phyloP scores from a whole-genome alignment of 2,329 filamentous ascomycete species.

The Fusarium sp. region DNA sequence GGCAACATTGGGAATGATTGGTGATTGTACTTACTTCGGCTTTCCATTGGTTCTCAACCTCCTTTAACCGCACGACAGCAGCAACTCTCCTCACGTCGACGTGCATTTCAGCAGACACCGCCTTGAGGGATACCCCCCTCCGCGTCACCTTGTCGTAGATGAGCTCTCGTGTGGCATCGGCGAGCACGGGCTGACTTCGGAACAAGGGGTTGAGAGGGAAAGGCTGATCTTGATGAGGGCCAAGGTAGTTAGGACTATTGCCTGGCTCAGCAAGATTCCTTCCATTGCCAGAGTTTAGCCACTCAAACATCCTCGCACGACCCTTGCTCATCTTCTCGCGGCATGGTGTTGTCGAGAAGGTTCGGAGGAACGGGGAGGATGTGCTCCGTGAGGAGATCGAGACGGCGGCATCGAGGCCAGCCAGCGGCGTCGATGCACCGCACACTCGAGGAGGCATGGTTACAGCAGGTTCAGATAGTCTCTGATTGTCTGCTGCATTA shows the following conservation, averaged over 20 bases:
- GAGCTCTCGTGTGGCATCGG: constrained; percentile 77
- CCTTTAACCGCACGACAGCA: constrained; percentile 86
- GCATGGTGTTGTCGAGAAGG: constrained; percentile 57
- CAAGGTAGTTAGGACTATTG: constrained; percentile 55
- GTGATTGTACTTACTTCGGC: constrained; percentile 72
- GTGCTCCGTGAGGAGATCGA: constrained; percentile 28
- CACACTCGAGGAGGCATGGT: constrained; percentile 53
- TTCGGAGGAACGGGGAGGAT: constrained; percentile 43
- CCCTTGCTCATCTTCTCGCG: constrained; percentile 54
- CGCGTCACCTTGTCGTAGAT: constrained; percentile 78
- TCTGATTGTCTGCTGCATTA: constrained; percentile 41
- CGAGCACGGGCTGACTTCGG: constrained; percentile 77
- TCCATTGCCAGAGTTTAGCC: constrained; percentile 51
- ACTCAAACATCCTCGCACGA: constrained; percentile 56
- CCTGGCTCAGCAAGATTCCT: constrained; percentile 43
- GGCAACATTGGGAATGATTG: constrained; percentile 1
- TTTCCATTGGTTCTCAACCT: constrained; percentile 84
- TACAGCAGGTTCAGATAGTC: constrained; percentile 33
- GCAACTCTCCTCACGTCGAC: constrained; percentile 87
- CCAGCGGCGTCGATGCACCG: constrained; percentile 48
- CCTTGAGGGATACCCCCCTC: constrained; percentile 77
- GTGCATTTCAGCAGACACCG: constrained; percentile 80
- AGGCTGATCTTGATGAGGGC: constrained; percentile 61
- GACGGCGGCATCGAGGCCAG: constrained; percentile 48
- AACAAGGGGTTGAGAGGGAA: constrained; percentile 83